phyloP scores from a whole-genome alignment of 495 filamentous ascomycete genomes.

The Neurospora sp. region DNA sequence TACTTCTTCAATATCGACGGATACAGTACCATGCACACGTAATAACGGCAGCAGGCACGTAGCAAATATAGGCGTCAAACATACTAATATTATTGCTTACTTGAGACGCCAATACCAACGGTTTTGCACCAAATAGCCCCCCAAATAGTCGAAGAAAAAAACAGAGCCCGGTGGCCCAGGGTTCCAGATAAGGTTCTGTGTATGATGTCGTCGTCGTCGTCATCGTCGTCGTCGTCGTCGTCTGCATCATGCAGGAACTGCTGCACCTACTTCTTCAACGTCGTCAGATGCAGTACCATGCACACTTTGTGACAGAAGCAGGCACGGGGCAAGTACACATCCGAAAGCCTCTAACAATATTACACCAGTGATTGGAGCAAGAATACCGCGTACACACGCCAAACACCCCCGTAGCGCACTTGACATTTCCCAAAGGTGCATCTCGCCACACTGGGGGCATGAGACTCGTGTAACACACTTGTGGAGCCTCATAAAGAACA shows the following conservation, averaged over 20 bases:
- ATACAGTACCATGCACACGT: not conserved
- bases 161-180: not conserved
- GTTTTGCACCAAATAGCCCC: not conserved
- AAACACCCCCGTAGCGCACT: not conserved
- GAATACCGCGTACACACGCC: not conserved
- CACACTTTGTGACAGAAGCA: not conserved
- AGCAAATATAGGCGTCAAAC: not conserved
- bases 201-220: not conserved
- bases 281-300: not conserved
- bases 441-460: not conserved
- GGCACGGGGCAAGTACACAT: not conserved
- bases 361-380: not conserved
- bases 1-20: not conserved
- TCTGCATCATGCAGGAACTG: not conserved
- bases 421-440: not conserved
- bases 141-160: not conserved
- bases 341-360: not conserved
- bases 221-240: no score
- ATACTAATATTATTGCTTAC: not conserved
- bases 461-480: not conserved
- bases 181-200: not conserved
- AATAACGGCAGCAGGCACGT: not conserved
- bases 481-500: not conserved
- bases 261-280: not conserved
- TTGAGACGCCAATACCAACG: not conserved